These are phyloP conservation scores for Dendrostoma leiphaemia DNA, from an alignment of 2,329 filamentous ascomycete genomes.

Conservation along the genomic window DNA sequence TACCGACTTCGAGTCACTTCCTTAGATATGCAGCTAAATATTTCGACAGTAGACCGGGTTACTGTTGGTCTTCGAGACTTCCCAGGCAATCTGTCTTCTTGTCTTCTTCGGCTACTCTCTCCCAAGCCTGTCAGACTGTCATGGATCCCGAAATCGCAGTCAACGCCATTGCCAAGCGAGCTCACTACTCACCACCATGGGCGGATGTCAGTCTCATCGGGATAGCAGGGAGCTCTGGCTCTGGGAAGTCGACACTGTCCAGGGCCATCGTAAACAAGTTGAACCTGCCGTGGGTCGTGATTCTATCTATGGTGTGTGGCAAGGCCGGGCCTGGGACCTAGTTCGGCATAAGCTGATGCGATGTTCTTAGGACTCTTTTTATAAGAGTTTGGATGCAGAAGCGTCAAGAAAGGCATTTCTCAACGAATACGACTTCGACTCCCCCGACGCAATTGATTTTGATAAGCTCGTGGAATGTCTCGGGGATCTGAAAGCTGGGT, in stretches of 20 bases:
- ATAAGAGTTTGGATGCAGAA: slow-evolving; percentile 81
- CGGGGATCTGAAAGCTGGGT: slow-evolving; percentile 88
- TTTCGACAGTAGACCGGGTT: background rate
- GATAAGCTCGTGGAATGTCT: slow-evolving; percentile 79
- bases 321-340: background rate
- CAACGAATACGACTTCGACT: slow-evolving; percentile 96
- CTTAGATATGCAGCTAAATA: too few species aligned
- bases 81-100: background rate
- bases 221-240: slow-evolving; percentile 92
- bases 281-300: slow-evolving; percentile 96
- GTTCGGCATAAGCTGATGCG: background rate
- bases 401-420: slow-evolving; percentile 77
- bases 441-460: slow-evolving; percentile 92
- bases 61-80: background rate
- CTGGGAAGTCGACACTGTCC: slow-evolving; percentile 89
- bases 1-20: background rate
- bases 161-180: slow-evolving; percentile 52
- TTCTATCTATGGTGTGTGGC: slow-evolving; percentile 83
- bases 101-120: too few species aligned
- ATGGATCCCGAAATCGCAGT: slow-evolving; percentile 24
- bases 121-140: background rate
- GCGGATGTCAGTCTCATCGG: slow-evolving; percentile 95
- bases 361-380: slow-evolving; percentile 82
- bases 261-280: slow-evolving; percentile 86
- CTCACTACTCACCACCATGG: slow-evolving; percentile 92